Evolutionary conservation across 2,329 filamentous ascomycete genomes (phyloP).

Genomic region (Mariannaea sp.): DNA sequence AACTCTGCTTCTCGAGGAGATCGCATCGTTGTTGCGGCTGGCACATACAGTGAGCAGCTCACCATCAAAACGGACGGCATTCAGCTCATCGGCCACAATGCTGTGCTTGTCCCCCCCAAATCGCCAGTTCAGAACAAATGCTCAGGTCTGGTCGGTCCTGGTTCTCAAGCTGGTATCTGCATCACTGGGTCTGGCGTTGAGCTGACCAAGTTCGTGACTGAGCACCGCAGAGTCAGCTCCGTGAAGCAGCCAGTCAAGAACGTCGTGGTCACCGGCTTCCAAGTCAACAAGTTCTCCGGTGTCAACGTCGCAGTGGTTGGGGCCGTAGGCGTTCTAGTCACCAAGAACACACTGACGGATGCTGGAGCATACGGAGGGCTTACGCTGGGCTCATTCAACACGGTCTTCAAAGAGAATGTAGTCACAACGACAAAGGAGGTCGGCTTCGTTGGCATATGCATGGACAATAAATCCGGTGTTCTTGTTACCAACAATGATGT

Average conservation of each 20-base stretch:
- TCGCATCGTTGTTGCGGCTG: constrained; percentile 40
- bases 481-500: constrained; percentile 39
- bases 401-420: constrained; percentile 36
- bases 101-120: constrained; percentile 35
- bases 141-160: constrained; percentile 37
- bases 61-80: constrained; percentile 43
- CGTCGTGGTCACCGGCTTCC: constrained; percentile 42
- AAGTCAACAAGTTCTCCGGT: constrained; percentile 40
- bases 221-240: constrained; percentile 40
- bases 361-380: constrained; percentile 41
- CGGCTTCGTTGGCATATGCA: constrained; percentile 42
- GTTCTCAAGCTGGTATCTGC: constrained; percentile 42
- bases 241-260: constrained; percentile 37
- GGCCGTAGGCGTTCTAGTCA: constrained; percentile 34
- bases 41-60: constrained; percentile 43
- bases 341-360: constrained; percentile 38
- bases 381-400: constrained; percentile 43
- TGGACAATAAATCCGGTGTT: constrained; percentile 41
- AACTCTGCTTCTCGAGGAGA: constrained; percentile 36
- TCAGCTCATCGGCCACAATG: constrained; percentile 38
- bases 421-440: constrained; percentile 28
- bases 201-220: constrained; percentile 31
- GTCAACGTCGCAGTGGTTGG: constrained; percentile 45
- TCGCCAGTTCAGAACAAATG: constrained; percentile 37
- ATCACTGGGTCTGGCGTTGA: constrained; percentile 39